Evolutionary conservation across 2,329 filamentous ascomycete genomes (phyloP).

Genomic region (Raffaelea arxii): DNA sequence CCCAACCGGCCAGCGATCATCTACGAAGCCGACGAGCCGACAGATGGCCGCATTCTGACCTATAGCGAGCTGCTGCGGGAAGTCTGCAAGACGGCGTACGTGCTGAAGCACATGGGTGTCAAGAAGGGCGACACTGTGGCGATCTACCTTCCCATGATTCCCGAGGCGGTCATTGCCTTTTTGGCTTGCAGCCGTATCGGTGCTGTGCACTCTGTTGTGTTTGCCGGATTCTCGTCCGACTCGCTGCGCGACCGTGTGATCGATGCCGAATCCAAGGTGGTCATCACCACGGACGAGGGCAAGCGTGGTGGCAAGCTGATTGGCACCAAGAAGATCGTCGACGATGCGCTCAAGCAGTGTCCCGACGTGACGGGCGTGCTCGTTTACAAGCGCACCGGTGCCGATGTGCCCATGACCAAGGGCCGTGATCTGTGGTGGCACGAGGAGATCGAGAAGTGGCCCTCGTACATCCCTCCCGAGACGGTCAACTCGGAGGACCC

Average conservation of each 20-base stretch:
- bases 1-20: slow-evolving; percentile 93
- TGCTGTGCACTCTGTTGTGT: slow-evolving; percentile 93
- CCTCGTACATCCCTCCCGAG: slow-evolving; percentile 82
- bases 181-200: slow-evolving; percentile 87
- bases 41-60: slow-evolving; percentile 78
- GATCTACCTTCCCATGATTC: slow-evolving; percentile 98
- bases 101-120: slow-evolving; percentile 90
- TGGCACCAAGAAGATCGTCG: slow-evolving; percentile 97
- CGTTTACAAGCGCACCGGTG: slow-evolving; percentile 91
- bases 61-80: slow-evolving; percentile 89
- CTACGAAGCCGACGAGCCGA: slow-evolving; percentile 92
- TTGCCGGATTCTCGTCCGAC: slow-evolving; percentile 94
- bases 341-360: slow-evolving; percentile 94
- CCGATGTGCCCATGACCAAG: slow-evolving; percentile 81
- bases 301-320: slow-evolving; percentile 97
- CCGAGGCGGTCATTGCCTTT: slow-evolving; percentile 85
- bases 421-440: slow-evolving; percentile 97
- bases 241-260: slow-evolving; percentile 91
- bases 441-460: slow-evolving; percentile 96
- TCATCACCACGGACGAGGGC: slow-evolving; percentile 96
- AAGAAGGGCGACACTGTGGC: slow-evolving; percentile 95
- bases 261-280: slow-evolving; percentile 81
- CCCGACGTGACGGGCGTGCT: slow-evolving; percentile 77
- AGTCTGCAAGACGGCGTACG: slow-evolving; percentile 79
- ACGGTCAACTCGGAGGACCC: slow-evolving; percentile 89